Conservation (phyloP, 257 asterid species). For the Solanum bulbocastanum region DNA sequence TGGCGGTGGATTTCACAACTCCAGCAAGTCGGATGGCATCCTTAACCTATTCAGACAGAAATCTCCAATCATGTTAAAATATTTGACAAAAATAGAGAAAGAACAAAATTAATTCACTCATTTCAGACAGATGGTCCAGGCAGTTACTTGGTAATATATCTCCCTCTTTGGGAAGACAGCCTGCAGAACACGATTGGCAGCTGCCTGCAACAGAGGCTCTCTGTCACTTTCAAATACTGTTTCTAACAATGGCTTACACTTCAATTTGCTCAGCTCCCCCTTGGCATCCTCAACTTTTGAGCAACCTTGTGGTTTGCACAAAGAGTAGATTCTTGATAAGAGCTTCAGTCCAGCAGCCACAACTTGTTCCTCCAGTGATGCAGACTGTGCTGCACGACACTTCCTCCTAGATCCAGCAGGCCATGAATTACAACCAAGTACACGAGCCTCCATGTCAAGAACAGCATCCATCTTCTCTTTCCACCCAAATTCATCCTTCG, state of each 20-base stretch:
- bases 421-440: slow-evolving; percentile 64
- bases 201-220: slow-evolving; percentile 79
- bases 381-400: slow-evolving; percentile 54
- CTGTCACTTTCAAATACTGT: slow-evolving; percentile 80
- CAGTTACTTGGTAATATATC: slow-evolving; percentile 75
- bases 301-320: slow-evolving; percentile 47
- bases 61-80: not conserved
- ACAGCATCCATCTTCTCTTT: slow-evolving; percentile 96
- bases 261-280: slow-evolving; percentile 46
- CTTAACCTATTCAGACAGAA: slow-evolving; percentile 51
- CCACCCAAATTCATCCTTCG: slow-evolving; percentile 99
- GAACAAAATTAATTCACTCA: not conserved
- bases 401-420: slow-evolving; percentile 60
- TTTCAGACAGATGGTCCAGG: slow-evolving; percentile 3
- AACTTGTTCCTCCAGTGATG: slow-evolving; percentile 84
- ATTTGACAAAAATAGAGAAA: not conserved
- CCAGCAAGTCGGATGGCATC: slow-evolving; percentile 87
- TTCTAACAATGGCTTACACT: slow-evolving; percentile 73
- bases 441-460: slow-evolving; percentile 89
- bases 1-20: slow-evolving; percentile 75
- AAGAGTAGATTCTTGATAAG: slow-evolving; percentile 58
- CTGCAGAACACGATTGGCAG: slow-evolving; percentile 83
- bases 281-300: slow-evolving; percentile 54
- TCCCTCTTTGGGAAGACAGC: slow-evolving; percentile 80
- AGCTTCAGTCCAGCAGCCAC: slow-evolving; percentile 93